Evolutionary conservation across 73 alveolate species (phyloP).

Genomic region (Paramecium octaurelia): DNA sequence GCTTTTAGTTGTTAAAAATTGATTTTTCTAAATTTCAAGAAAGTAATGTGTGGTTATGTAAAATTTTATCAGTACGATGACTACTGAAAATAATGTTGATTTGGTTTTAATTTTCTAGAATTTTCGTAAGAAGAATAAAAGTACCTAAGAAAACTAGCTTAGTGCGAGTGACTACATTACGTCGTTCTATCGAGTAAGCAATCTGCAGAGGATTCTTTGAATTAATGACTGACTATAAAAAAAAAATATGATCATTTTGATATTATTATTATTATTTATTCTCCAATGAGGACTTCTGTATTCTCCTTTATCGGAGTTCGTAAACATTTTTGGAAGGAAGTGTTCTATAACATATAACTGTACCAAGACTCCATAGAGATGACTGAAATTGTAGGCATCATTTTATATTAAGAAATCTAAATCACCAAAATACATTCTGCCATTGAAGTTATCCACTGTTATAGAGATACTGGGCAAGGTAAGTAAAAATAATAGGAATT

Average conservation of each 20-base stretch:
- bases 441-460: neutral
- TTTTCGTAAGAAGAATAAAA: neutral
- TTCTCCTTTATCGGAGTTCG: neutral
- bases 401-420: neutral
- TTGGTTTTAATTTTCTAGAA: neutral
- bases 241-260: neutral
- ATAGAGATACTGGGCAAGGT: neutral
- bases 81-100: neutral
- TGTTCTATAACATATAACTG: neutral
- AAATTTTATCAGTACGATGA: neutral
- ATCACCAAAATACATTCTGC: neutral
- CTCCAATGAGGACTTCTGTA: neutral
- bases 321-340: neutral
- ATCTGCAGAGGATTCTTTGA: neutral
- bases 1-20: no score
- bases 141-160: neutral
- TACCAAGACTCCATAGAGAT: neutral
- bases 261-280: neutral
- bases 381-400: neutral
- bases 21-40: no score
- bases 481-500: neutral
- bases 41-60: neutral
- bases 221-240: neutral
- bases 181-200: neutral
- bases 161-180: neutral